Base-by-base conservation (phyloP, 805 yeast species). In the Yarrowia sp. region DNA sequence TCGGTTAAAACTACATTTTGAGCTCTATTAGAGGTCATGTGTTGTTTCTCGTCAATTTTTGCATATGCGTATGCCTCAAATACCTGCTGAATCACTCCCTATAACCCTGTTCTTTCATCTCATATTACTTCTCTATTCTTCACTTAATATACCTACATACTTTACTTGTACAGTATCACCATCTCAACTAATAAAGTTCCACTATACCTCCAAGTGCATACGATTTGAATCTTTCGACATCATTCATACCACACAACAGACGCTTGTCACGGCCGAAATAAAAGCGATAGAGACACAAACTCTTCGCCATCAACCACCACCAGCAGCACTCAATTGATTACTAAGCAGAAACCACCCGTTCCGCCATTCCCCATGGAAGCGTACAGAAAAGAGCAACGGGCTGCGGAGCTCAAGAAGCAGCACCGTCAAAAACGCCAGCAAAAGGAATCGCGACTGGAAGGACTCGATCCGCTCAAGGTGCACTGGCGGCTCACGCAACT, bases 391-490 rank as follows among this genome's bases (percentile, higher is more conserved):
- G 66, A 46, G 24, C 66, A 61, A 38, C 34, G 66, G 24, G 66
- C 66, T 4, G 44, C 15, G 24, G 66, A 61, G 55, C 66, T 61
- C 55, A 61, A 61, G 46, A 61, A 61, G 13, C 66, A 61, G 20
- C 10, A 36, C 17, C 33, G 36, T 3, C 66, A 60, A 14, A 46
- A 47, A 39, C 53, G 46, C 9, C 46, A 46, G 34, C 39, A 30
- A 20, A 46, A 47, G 12, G 55, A 61, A 5, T 36, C 66, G 1
- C 43, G 66, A 8, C 12, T 61, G 39, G 66, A 61, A 20, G 66
- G 66, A 5, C 44, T 61, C 1, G 66, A 61, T 15, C 66, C 66
- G 5, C 38, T 61, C 9, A n/a, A 38, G 5, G 9, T 61, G 8
- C 55, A 47, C 38, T 47, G 36, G 36, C 33, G 66, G 20, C 43